phyloP scores from a whole-genome alignment of 495 filamentous ascomycete species.

The Aspergillus hancockii region DNA sequence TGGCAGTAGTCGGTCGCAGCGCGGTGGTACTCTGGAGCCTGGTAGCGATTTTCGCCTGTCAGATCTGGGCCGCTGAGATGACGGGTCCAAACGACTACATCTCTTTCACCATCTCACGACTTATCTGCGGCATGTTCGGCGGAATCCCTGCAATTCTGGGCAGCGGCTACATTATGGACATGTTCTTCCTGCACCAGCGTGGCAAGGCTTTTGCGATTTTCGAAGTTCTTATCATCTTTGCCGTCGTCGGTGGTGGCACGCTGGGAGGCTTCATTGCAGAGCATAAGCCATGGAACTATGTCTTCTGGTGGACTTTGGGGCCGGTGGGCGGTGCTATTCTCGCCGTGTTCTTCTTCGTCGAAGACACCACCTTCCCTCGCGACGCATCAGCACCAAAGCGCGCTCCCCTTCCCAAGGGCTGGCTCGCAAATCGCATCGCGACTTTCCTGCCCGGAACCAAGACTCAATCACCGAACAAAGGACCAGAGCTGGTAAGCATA shows the following conservation, averaged over 20 bases:
- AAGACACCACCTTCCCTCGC: slow-evolving; percentile 45
- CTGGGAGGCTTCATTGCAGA: slow-evolving; percentile 49
- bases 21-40: slow-evolving; percentile 48
- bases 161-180: slow-evolving; percentile 39
- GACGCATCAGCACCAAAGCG: slow-evolving; percentile 7
- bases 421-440: slow-evolving; percentile 40
- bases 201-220: slow-evolving; percentile 46
- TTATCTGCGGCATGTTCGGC: slow-evolving; percentile 43
- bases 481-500: slow-evolving; percentile 3
- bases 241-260: slow-evolving; percentile 43
- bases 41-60: slow-evolving; percentile 31
- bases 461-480: neutral
- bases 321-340: slow-evolving; percentile 41
- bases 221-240: slow-evolving; percentile 43
- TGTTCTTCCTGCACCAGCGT: slow-evolving; percentile 50
- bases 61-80: slow-evolving; percentile 47
- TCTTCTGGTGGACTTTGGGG: slow-evolving; percentile 55
- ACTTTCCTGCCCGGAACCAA: slow-evolving; percentile 45
- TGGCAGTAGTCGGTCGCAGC: slow-evolving; percentile 40
- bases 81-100: slow-evolving; percentile 42
- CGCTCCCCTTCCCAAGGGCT: slow-evolving; percentile 26
- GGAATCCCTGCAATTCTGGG: slow-evolving; percentile 42
- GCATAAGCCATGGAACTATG: slow-evolving; percentile 40
- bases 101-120: slow-evolving; percentile 44
- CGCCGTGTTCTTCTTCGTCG: slow-evolving; percentile 44